phyloP scores from a whole-genome alignment of 805 yeast genomes.

The Zygoascus biomembranicola region DNA sequence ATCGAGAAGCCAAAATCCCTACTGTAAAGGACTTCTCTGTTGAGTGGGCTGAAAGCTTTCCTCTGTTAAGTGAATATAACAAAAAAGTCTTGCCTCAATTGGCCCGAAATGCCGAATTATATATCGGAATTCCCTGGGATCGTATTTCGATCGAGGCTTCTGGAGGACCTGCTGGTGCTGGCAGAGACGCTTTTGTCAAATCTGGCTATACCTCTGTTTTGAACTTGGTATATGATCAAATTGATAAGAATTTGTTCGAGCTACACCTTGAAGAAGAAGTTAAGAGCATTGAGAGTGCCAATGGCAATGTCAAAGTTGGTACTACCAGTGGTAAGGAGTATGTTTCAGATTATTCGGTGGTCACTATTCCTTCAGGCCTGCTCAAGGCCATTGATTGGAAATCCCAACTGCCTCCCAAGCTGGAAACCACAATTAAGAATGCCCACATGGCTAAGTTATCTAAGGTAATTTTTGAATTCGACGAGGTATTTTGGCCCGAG shows the following conservation, averaged over 20 bases:
- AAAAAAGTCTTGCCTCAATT: conserved; percentile 45
- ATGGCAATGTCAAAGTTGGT: conserved; percentile 21
- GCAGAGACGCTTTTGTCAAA: conserved; percentile 65
- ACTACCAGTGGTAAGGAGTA: conserved; percentile 19
- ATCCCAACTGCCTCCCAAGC: conserved; percentile 43
- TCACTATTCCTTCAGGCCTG: conserved; percentile 72
- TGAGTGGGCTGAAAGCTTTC: conserved; percentile 34
- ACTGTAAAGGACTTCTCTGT: conserved; percentile 43
- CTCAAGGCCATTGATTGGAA: conserved; percentile 42
- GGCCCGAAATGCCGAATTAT: conserved; percentile 55
- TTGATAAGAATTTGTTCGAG: conserved; percentile 26
- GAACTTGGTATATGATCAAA: conserved; percentile 35
- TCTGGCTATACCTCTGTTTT: conserved; percentile 52
- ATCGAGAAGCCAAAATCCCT: conserved; percentile 40
- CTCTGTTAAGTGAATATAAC: conserved; percentile 32
- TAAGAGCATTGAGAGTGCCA: conserved; percentile 25
- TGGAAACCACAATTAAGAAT: conserved; percentile 34
- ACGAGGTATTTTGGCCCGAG: conserved; percentile 51
- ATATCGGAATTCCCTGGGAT: conserved; percentile 73
- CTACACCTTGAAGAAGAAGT: conserved; percentile 39
- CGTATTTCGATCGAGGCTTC: conserved; percentile 37
- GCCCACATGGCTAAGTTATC: conserved; percentile 65
- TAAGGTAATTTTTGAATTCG: conserved; percentile 64
- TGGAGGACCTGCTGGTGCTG: conserved; percentile 61
- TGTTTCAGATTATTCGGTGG: conserved; percentile 49